Conservation (phyloP, 306 rosid species). For the Inga laurina region DNA sequence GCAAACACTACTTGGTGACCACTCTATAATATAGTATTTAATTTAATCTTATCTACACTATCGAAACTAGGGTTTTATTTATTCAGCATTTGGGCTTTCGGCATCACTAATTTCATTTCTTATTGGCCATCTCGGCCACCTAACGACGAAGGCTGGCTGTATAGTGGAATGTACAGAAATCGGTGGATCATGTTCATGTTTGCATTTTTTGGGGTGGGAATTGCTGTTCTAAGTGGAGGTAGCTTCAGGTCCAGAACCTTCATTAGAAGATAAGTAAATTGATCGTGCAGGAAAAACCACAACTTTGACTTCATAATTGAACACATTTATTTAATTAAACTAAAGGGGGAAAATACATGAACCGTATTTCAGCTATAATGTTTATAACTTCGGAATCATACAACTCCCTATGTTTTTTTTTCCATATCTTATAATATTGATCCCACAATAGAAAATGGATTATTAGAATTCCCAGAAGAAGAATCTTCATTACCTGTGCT, state of each 20-base stretch:
- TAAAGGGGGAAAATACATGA: neutral
- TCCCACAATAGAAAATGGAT: neutral
- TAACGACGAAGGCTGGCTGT: neutral
- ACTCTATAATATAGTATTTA: neutral
- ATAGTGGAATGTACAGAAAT: neutral
- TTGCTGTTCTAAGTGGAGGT: neutral
- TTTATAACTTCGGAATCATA: neutral
- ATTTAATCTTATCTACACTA: neutral
- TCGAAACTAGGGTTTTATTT: neutral
- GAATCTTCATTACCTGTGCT: neutral
- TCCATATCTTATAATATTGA: neutral
- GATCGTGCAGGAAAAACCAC: neutral
- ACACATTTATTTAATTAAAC: neutral
- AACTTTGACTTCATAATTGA: neutral
- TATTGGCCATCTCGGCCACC: neutral
- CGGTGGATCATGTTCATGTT: neutral
- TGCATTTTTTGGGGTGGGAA: neutral
- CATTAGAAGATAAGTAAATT: neutral
- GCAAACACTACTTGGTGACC: slow-evolving; percentile 25
- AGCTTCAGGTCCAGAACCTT: neutral
- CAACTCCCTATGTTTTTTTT: neutral
- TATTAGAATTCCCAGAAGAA: neutral
- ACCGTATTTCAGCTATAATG: neutral
- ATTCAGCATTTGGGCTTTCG: slow-evolving; percentile 8
- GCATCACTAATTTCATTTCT: neutral